Evolutionary conservation across 257 asterid species (phyloP), one percentile per base, ranked within the genome.

Genomic region (Plectranthus barbatus): DNA sequence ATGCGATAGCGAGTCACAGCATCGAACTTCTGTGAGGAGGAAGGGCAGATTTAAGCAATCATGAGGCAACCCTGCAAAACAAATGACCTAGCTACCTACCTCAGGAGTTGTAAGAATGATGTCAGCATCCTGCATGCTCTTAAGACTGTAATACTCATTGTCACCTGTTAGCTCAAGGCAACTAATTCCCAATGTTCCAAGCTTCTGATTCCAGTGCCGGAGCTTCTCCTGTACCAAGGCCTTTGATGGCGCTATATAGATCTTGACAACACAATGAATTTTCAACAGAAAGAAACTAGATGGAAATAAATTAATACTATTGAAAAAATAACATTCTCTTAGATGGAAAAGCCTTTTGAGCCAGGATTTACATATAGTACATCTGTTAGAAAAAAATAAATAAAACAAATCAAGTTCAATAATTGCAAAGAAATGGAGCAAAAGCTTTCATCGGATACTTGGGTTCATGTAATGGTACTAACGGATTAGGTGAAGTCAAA

Each of bases 111-210:
- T 92, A 60, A 92, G 95, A 77, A 92, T 85, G 70, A 92, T 85
- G 78, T 89, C 97, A 29, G 99, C 91, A 62, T 86, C 96, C 73
- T 84, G 97, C 78, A 92, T 83, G 64, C 71, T 86, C 70, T 78
- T 80, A 54, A 63, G 67, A 65, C 41, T 86, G 76, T 83, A 86
- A 75, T 67, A 64, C 78, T 89, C 97, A 39, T 85, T 92, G 77
- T 92, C 99, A 78, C 99, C 90, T 9, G 99, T 92, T 69, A 92
- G 80, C 80, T 92, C 99, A 51, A 92, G 81, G 81, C 99, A 84
- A 74, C 69, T 78, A 62, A 88, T 76, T 67, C 91, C 99, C 79
- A 88, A 65, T 50, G 86, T 67, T 53, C 95, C 94, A 64, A 92
- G 74, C 78, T 85, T 92, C 68, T 89, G 85, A 66, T 68, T 82